phyloP scores from a whole-genome alignment of 179 eudicot species.

The Pouteria campechiana region DNA sequence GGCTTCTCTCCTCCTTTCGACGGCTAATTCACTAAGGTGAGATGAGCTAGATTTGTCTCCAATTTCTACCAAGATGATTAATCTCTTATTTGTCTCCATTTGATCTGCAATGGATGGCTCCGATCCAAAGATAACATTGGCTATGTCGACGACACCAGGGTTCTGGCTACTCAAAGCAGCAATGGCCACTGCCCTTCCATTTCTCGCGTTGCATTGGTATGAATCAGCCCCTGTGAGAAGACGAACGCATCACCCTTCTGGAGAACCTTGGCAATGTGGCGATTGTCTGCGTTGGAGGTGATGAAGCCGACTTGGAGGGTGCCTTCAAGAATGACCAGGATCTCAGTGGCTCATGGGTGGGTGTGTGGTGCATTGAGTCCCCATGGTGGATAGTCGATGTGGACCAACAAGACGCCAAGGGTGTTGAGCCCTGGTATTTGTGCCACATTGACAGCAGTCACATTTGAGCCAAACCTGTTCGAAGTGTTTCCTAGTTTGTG shows the following conservation, averaged over 20 bases:
- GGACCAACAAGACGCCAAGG: not conserved
- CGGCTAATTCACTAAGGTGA: no score
- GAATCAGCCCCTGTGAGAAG: not conserved
- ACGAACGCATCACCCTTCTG: not conserved
- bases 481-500: conserved; percentile 11
- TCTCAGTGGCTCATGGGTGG: not conserved
- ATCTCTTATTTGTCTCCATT: no score
- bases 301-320: not conserved
- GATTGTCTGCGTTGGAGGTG: not conserved
- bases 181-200: not conserved
- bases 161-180: not conserved
- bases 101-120: no score
- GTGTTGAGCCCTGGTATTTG: not conserved
- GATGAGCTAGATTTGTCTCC: no score
- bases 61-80: no score
- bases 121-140: not conserved
- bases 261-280: not conserved
- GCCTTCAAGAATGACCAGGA: not conserved
- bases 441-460: not conserved
- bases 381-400: conserved; percentile 2
- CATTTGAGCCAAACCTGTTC: not conserved
- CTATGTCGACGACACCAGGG: not conserved
- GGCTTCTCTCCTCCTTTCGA: no score
- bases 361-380: not conserved
- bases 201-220: not conserved